These are phyloP conservation scores for Solanum corneliomulleri DNA, from an alignment of 257 asterid species.

Conservation along the genomic window DNA sequence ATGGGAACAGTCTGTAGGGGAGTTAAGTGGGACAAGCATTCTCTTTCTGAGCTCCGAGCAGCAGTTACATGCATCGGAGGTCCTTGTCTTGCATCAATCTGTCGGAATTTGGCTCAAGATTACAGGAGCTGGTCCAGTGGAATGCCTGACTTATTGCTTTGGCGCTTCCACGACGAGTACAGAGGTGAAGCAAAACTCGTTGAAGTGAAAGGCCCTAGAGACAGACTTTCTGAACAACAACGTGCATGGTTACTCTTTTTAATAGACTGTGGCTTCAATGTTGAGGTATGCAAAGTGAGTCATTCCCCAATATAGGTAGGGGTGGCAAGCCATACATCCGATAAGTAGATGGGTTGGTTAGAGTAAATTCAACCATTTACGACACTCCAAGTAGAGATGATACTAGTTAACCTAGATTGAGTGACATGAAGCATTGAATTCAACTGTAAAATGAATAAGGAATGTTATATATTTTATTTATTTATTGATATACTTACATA, in stretches of 20 bases:
- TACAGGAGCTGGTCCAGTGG: constrained; percentile 97
- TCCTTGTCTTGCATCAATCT: constrained; percentile 54
- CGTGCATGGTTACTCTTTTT: constrained; percentile 87
- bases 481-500: no score
- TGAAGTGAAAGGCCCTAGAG: constrained; percentile 93
- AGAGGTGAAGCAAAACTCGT: constrained; percentile 93
- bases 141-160: constrained; percentile 85
- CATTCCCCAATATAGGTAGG: constrained; percentile 3
- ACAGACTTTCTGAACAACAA: constrained; percentile 90
- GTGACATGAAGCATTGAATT: background rate
- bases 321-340: background rate
- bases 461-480: no score
- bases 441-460: background rate
- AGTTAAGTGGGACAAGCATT: constrained; percentile 79
- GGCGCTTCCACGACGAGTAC: constrained; percentile 72
- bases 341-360: background rate
- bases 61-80: constrained; percentile 85
- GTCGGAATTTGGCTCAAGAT: constrained; percentile 82
- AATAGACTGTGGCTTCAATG: constrained; percentile 68
- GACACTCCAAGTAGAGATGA: background rate
- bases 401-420: background rate
- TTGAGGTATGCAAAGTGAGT: constrained; percentile 83
- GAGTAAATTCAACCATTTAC: background rate
- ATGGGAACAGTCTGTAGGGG: constrained; percentile 75
- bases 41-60: constrained; percentile 56